Evolutionary conservation across 2,329 filamentous ascomycete genomes (phyloP), one percentile per base, ranked within the genome.

Genomic region (Fusarium subtropicale): DNA sequence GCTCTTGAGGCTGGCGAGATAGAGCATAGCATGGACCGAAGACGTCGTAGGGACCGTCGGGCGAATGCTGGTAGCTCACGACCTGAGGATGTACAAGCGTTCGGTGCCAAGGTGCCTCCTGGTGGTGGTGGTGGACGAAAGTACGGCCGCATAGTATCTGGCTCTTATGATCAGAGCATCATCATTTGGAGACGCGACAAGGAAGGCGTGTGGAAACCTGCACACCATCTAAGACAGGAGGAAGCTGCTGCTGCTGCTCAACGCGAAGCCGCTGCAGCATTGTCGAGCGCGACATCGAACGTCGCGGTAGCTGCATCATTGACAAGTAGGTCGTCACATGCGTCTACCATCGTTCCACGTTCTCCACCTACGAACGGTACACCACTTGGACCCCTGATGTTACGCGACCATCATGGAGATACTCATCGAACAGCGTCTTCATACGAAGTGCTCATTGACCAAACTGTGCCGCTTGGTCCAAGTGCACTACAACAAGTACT

Each of bases 71-170:
- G 93, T 3, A 94, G 92, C 66, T 87, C 87, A 38, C 86, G 89
- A 45, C 92, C 93, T 1, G 87, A 91, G 53, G 90, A 96, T 67
- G 90, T 97, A 45, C 89, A 89, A 58, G 91, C 92, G 0, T 89
- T 92, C 51, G 94, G 94, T 1, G 93, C 94, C 18, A 96, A 92
- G 76, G 85, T 98, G 4, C 95, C 95, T 2, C 94, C 95, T 0
- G 95, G 95, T 15, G 94, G 95, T 26, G 95, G 95, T 39, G 95
- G 95, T 24, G 94, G 95, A 28, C 93, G 93, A 74, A 90, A 87
- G 71, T 97, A 95, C 83, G 93, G 92, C 12, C 90, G 94, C n/a
- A 99, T 99, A 62, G 93, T 99, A 5, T 97, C 94, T 9, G 96
- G 96, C 4, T 97, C 94, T 1, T 99, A 99, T 73, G 96, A 99